Percentiles rank a stretch among this genome's conserved stretches.
phyloP scores from a whole-genome alignment of 2,329 filamentous ascomycete species.

The Penicillium sp. region DNA sequence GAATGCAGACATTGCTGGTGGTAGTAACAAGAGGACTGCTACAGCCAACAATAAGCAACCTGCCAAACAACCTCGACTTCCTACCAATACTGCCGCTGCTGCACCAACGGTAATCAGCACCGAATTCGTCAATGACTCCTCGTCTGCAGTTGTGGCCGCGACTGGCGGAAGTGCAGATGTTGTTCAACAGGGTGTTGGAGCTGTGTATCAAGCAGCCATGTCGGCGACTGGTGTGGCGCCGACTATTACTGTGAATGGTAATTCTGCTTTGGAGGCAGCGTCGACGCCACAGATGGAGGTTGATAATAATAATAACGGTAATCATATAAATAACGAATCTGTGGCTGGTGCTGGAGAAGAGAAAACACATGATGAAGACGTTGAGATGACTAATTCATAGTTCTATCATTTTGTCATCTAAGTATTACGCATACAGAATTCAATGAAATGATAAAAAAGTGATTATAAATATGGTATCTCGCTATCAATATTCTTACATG shows the following conservation, averaged over 20 bases:
- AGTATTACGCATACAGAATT: not conserved
- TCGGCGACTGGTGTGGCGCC: constrained; percentile 1
- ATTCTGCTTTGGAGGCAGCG: not conserved
- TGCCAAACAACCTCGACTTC: not conserved
- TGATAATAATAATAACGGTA: not conserved
- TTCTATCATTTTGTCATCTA: not conserved
- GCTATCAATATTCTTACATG: constrained; percentile 2
- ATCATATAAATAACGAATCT: not conserved
- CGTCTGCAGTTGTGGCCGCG: constrained; percentile 1
- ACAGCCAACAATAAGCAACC: not conserved
- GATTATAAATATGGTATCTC: constrained; percentile 4
- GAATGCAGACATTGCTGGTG: constrained; percentile 19
- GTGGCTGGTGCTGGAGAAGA: not conserved
- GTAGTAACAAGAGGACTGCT: constrained; percentile 20
- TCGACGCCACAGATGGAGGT: not conserved
- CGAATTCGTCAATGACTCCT: not conserved
- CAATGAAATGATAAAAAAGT: not conserved
- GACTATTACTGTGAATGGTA: constrained; percentile 3
- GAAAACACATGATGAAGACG: constrained; percentile 8
- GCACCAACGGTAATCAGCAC: constrained; percentile 9
- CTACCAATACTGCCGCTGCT: not conserved
- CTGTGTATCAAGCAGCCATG: constrained; percentile 12
- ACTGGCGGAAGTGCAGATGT: constrained; percentile 2
- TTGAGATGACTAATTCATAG: constrained; percentile 9
- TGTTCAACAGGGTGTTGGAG: constrained; percentile 7